Percentiles rank a stretch among this genome's conserved stretches.
These are phyloP conservation scores for Taphrina deformans DNA, from an alignment of 1,139 yeast species.

Conservation along the genomic window DNA sequence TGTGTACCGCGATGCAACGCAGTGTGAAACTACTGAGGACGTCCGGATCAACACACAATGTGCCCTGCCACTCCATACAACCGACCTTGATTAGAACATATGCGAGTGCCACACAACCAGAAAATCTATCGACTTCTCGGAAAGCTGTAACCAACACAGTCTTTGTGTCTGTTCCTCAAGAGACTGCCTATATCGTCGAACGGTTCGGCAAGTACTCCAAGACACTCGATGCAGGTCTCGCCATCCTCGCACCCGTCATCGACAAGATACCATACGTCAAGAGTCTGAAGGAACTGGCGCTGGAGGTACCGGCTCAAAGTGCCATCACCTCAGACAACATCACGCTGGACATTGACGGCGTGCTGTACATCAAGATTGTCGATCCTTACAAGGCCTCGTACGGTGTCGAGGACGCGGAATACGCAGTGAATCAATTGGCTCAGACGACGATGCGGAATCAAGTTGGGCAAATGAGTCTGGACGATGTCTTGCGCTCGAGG, in stretches of 20 bases:
- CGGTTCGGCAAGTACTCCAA: constrained; percentile 81
- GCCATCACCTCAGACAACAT: constrained; percentile 88
- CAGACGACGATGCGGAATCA: constrained; percentile 90
- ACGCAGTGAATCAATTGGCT: constrained; percentile 80
- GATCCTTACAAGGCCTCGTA: constrained; percentile 85
- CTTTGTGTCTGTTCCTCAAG: constrained; percentile 80
- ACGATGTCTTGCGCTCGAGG: constrained; percentile 67
- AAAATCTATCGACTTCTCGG: neutral
- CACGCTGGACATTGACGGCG: constrained; percentile 80
- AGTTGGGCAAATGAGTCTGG: constrained; percentile 78
- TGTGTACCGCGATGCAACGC: neutral
- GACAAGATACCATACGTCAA: constrained; percentile 81
- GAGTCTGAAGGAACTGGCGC: constrained; percentile 75
- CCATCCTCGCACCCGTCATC: constrained; percentile 66
- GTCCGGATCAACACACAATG: neutral
- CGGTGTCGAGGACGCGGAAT: constrained; percentile 85
- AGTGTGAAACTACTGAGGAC: no score
- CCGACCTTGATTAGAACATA: neutral
- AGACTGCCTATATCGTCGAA: constrained; percentile 88
- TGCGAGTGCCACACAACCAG: neutral
- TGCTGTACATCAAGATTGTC: constrained; percentile 69
- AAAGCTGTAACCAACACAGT: constrained; percentile 55
- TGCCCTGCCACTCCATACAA: neutral
- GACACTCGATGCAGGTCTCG: constrained; percentile 75
- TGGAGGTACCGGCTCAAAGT: constrained; percentile 78